Percentiles rank a stretch among this genome's conserved stretches.
Conservation (phyloP, 208 protist genomes). For the Phytomonas serpens region DNA sequence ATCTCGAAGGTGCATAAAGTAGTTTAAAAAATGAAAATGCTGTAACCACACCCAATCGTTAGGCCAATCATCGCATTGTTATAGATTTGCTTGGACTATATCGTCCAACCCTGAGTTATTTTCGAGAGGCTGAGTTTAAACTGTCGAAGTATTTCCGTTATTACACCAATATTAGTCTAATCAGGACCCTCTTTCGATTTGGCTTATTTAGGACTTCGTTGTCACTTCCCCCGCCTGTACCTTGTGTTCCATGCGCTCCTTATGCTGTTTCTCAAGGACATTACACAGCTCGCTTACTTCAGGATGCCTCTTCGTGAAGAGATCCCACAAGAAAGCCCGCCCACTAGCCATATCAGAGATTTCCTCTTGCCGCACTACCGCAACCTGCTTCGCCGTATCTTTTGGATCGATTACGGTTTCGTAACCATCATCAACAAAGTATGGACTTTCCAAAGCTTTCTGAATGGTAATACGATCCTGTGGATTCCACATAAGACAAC, state of each 20-base stretch:
- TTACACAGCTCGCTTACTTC: slow-evolving; percentile 65
- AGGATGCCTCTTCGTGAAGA: slow-evolving; percentile 68
- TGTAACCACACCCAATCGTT: too few species aligned
- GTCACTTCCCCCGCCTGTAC: neutral
- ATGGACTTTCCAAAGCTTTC: slow-evolving; percentile 66
- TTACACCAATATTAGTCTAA: neutral
- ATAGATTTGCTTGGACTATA: too few species aligned
- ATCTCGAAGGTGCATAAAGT: too few species aligned
- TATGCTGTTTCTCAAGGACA: slow-evolving; percentile 34
- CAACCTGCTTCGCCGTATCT: slow-evolving; percentile 39
- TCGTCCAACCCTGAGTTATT: neutral
- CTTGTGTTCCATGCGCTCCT: slow-evolving; percentile 15
- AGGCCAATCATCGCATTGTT: neutral
- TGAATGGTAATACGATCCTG: slow-evolving; percentile 53
- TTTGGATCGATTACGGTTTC: slow-evolving; percentile 53
- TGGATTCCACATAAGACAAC: slow-evolving; percentile 68
- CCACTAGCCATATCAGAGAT: slow-evolving; percentile 51
- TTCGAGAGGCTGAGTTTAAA: neutral
- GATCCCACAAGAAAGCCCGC: slow-evolving; percentile 65
- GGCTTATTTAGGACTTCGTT: slow-evolving; percentile 1
- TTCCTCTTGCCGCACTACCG: slow-evolving; percentile 45
- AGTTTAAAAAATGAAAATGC: too few species aligned
- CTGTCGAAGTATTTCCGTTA: neutral
- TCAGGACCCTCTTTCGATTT: neutral
- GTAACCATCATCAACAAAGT: slow-evolving; percentile 71